Evolutionary conservation across 345 rosid species (phyloP).

Genomic region (Lagerstroemia speciosa): DNA sequence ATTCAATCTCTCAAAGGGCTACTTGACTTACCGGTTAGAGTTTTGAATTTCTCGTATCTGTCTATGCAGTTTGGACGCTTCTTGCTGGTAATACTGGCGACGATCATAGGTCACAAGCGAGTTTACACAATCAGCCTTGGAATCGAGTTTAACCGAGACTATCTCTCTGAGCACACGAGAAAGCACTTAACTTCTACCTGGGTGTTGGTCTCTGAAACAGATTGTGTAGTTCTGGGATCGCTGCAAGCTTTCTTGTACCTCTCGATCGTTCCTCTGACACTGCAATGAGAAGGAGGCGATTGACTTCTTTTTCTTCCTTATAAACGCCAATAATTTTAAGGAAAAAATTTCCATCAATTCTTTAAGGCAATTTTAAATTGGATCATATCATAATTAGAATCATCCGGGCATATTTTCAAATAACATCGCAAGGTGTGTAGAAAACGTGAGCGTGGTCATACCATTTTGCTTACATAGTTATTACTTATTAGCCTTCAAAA

Average conservation of each 20-base stretch:
- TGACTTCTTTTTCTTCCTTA: neutral
- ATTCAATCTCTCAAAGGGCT: neutral
- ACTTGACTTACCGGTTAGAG: constrained; percentile 40
- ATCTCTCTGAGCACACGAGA: neutral
- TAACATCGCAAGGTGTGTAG: too few relatives aligned
- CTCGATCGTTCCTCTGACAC: constrained; percentile 76
- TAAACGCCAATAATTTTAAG: too few relatives aligned
- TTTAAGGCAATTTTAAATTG: too few relatives aligned
- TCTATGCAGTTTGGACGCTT: constrained; percentile 64
- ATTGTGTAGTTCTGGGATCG: constrained; percentile 48
- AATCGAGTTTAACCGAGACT: too few relatives aligned
- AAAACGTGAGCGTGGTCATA: too few relatives aligned
- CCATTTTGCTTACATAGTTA: too few relatives aligned
- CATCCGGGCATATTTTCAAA: too few relatives aligned
- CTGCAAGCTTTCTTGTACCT: constrained; percentile 76
- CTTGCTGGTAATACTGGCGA: constrained; percentile 80
- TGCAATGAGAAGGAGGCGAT: constrained; percentile 18
- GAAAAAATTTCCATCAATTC: too few relatives aligned
- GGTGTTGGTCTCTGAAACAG: constrained; percentile 74
- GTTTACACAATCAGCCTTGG: too few relatives aligned
- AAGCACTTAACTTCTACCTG: constrained; percentile 39
- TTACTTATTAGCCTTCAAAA: too few relatives aligned
- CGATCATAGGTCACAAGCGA: neutral
- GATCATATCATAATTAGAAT: too few relatives aligned
- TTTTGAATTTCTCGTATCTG: constrained; percentile 72